Base-by-base conservation (phyloP, 2,329 filamentous ascomycete genomes). In the Botryotinia convoluta region DNA sequence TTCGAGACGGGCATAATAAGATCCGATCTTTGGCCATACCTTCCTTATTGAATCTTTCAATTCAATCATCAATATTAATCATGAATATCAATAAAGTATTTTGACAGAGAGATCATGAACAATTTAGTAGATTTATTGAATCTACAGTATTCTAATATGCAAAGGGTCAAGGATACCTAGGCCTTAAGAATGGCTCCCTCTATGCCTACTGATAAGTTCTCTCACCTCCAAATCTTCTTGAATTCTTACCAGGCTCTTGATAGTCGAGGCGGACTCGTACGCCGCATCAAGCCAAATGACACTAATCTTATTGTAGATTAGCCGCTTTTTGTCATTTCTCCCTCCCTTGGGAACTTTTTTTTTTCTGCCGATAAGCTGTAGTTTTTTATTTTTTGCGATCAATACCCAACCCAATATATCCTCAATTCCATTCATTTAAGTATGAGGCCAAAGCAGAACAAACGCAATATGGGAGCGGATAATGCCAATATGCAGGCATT, bases 401-500 rank as follows among this genome's bases (percentile, higher is more conserved):
- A 44, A 57, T 42, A 16, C 37, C 35, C 35, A 68, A 29, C 9
- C 37, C n/a, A 32, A n/a, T 57, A 42, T 10, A 26, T 42, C 35
- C 32, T 69, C 65, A 54, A 57, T n/a, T 42, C 14, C 48, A 57
- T 32, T 32, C 48, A 42, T 42, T 22, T 12, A 57, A 69, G 48
- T 22, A 69, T 69, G 65, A 69, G 65, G 48, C 48, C 48, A 32
- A 69, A 69, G 48, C 65, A 57, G 39, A 69, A 44, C n/a, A 69
- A 69, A 57, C 65, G 65, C 10, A 57, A 18, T 10, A 79, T 79
- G 78, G 75, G 74, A 62, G 75, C 75, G 60, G 76, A 75, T 57
- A 80, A 82, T 75, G 77, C 81, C 26, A 82, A 81, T 59, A 75
- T 78, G 74, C 76, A 79, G 70, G 80, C 80, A 74, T 72, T 81